Evolutionary conservation across 768 basidiomycete genomes (phyloP).

Genomic region (Kwoniella newhampshirensis): DNA sequence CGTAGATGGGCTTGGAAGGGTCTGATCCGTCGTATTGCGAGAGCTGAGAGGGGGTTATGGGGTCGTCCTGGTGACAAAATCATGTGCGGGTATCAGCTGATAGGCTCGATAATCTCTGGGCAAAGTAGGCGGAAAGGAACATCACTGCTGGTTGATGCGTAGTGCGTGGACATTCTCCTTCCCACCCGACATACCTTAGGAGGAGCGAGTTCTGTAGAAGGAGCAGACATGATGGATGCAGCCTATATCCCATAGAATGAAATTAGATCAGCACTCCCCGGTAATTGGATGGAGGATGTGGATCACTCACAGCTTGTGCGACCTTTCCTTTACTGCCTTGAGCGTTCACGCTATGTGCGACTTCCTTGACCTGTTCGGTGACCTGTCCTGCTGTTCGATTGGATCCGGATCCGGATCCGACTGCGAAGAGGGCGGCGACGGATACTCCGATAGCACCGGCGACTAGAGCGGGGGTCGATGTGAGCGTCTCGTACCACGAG

Average conservation of each 20-base stretch:
- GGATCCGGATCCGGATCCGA: slow-evolving; percentile 1
- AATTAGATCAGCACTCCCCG: not conserved
- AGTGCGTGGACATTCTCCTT: too few species aligned
- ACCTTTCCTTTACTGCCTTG: slow-evolving; percentile 28
- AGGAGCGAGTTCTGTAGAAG: slow-evolving; percentile 38
- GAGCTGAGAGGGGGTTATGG: slow-evolving; percentile 69
- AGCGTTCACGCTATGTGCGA: slow-evolving; percentile 14
- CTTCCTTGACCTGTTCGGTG: slow-evolving; percentile 30
- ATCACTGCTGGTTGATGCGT: too few species aligned
- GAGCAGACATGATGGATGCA: slow-evolving; percentile 49
- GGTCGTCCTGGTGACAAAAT: slow-evolving; percentile 62
- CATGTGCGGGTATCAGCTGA: too few species aligned
- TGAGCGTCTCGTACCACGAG: slow-evolving; percentile 38
- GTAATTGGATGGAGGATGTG: not conserved
- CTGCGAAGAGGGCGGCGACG: slow-evolving; percentile 25
- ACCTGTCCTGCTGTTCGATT: slow-evolving; percentile 10
- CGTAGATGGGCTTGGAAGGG: slow-evolving; percentile 70
- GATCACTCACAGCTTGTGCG: slow-evolving; percentile 35
- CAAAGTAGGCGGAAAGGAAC: too few species aligned
- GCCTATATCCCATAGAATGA: slow-evolving; percentile 22
- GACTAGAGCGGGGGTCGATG: slow-evolving; percentile 37
- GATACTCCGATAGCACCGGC: slow-evolving; percentile 34
- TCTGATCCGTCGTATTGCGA: slow-evolving; percentile 70
- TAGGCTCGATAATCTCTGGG: too few species aligned
- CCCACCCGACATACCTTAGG: slow-evolving; percentile 47